Percentiles rank a stretch among this genome's conserved stretches.
phyloP scores from a whole-genome alignment of 2,329 filamentous ascomycete genomes.

The Elsinoe fawcettii region DNA sequence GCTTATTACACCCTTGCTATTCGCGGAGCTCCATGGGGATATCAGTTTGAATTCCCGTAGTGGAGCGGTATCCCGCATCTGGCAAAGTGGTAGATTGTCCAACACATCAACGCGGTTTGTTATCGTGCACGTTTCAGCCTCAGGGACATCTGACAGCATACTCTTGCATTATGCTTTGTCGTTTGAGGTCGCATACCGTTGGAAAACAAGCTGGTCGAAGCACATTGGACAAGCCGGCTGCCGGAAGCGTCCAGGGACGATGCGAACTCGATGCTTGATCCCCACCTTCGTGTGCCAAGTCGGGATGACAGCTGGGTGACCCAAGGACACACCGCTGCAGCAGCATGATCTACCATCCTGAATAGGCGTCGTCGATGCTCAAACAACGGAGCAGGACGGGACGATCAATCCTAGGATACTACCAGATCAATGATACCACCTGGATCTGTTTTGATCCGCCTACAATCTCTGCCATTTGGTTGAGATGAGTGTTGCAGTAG shows the following conservation, averaged over 20 bases:
- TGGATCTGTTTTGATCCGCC: not conserved
- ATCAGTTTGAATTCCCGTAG: not conserved
- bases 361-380: not conserved
- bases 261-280: not conserved
- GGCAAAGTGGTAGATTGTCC: not conserved
- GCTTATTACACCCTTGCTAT: not conserved
- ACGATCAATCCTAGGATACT: not conserved
- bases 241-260: not conserved
- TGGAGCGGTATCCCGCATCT: not conserved
- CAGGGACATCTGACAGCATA: not conserved
- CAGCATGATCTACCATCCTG: not conserved
- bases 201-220: not conserved
- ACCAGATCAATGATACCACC: not conserved
- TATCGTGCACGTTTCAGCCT: not conserved
- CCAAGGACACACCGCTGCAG: not conserved
- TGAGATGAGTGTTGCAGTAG: not conserved
- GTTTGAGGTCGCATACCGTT: not conserved
- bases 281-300: conserved; percentile 6
- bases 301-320: conserved; percentile 4
- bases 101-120: not conserved
- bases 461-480: not conserved
- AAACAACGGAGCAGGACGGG: conserved; percentile 5
- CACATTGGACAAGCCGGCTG: not conserved
- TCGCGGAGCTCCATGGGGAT: conserved; percentile 2
- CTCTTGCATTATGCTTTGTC: no score